A percentile compares a stretch with the other conserved stretches of the same genome.
Evolutionary conservation across 345 rosid genomes (phyloP).

Genomic region (Eucalyptus sp.): DNA sequence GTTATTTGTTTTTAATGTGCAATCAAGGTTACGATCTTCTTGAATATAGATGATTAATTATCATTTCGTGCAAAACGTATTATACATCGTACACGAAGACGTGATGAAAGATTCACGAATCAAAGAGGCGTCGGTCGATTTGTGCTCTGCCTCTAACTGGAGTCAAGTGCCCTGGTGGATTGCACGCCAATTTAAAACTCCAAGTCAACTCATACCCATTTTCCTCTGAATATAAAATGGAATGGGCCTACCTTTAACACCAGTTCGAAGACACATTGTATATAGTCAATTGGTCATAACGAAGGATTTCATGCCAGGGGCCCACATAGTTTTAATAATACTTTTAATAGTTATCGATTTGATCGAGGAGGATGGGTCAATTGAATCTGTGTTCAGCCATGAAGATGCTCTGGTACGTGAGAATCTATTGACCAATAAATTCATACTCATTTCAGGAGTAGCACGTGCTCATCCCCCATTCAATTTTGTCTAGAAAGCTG

Average conservation of each 20-base stretch:
- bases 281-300: background rate
- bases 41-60: background rate
- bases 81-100: background rate
- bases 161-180: background rate
- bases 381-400: background rate
- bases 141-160: background rate
- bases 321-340: background rate
- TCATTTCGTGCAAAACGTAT: background rate
- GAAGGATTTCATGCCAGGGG: background rate
- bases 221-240: background rate
- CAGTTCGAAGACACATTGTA: background rate
- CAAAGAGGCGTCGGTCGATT: background rate
- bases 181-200: background rate
- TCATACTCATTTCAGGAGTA: background rate
- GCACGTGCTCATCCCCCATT: background rate
- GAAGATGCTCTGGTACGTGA: background rate
- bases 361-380: background rate
- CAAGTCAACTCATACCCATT: background rate
- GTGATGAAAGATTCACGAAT: background rate
- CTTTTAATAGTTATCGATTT: background rate
- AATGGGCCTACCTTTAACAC: background rate
- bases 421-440: background rate
- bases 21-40: background rate
- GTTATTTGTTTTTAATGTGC: background rate
- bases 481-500: background rate